These are phyloP conservation scores for Talaromyces sp. DNA, from an alignment of 2,329 filamentous ascomycete species.

Conservation along the genomic window DNA sequence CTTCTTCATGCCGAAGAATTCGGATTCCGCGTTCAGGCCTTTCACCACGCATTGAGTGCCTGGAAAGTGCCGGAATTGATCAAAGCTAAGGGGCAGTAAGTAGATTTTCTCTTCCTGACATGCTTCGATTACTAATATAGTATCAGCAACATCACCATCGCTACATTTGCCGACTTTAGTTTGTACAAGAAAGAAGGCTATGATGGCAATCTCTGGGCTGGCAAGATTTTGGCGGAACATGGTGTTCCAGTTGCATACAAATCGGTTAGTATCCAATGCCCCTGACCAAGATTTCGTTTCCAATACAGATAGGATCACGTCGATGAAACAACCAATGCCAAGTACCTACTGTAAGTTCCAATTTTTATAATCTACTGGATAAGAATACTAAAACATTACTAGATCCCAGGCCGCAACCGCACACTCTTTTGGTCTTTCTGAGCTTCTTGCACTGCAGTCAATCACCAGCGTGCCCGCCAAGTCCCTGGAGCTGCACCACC, in stretches of 20 bases:
- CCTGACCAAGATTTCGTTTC: neutral
- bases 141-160: constrained; percentile 53
- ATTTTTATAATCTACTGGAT: neutral
- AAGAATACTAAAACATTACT: neutral
- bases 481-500: constrained; percentile 52
- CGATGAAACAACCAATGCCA: constrained; percentile 30
- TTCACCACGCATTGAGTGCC: constrained; percentile 66
- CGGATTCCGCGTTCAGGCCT: constrained; percentile 59
- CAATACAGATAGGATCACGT: constrained; percentile 26
- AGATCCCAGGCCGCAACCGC: constrained; percentile 46
- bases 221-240: constrained; percentile 60
- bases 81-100: constrained; percentile 16
- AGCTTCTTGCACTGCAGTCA: constrained; percentile 54
- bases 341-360: constrained; percentile 32
- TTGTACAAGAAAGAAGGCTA: constrained; percentile 67
- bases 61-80: constrained; percentile 59
- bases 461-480: constrained; percentile 57
- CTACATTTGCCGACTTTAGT: constrained; percentile 65
- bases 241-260: constrained; percentile 67
- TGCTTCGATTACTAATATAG: constrained; percentile 38
- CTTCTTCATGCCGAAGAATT: constrained; percentile 69
- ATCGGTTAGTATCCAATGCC: constrained; percentile 29
- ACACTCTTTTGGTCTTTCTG: constrained; percentile 54
- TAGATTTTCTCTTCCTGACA: neutral
- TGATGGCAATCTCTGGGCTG: constrained; percentile 59